These are phyloP conservation scores for Trichoderma simmonsii DNA, from an alignment of 2,329 filamentous ascomycete species.

Conservation along the genomic window DNA sequence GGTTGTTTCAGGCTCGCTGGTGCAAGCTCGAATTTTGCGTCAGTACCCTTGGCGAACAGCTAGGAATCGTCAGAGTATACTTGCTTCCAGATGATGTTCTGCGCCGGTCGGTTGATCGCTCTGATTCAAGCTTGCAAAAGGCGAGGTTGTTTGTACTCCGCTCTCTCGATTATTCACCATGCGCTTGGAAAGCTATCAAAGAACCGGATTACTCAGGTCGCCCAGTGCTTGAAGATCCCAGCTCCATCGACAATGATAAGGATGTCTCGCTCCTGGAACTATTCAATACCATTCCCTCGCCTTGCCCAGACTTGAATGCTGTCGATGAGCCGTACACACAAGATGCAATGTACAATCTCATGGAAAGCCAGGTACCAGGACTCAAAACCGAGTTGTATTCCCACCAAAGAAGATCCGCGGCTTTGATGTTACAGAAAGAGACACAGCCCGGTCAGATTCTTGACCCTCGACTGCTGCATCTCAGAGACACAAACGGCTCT, in stretches of 20 bases:
- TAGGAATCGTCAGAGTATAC: constrained; percentile 52
- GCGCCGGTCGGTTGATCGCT: constrained; percentile 50
- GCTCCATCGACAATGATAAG: constrained; percentile 31
- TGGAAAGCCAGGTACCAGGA: constrained; percentile 53
- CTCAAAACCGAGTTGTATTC: constrained; percentile 65
- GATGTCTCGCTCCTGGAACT: constrained; percentile 61
- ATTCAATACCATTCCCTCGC: constrained; percentile 72
- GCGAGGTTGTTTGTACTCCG: constrained; percentile 48
- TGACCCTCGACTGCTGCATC: constrained; percentile 68
- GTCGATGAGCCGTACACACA: constrained; percentile 50
- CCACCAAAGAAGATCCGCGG: constrained; percentile 78
- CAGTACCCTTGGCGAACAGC: constrained; percentile 19
- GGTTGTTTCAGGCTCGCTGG: constrained; percentile 41
- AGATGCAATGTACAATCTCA: constrained; percentile 53
- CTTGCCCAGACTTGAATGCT: constrained; percentile 50
- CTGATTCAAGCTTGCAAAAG: constrained; percentile 41
- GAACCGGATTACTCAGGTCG: not conserved
- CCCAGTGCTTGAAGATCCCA: not conserved
- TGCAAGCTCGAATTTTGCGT: constrained; percentile 41
- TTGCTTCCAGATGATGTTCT: constrained; percentile 64
- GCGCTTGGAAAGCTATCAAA: constrained; percentile 51
- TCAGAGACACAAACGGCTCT: constrained; percentile 57
- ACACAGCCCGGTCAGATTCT: constrained; percentile 58
- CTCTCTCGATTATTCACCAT: constrained; percentile 52
- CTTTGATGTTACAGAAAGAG: constrained; percentile 82